phyloP scores from a whole-genome alignment of 352 stramenopile species.

The Globisporangium recalcitrans region DNA sequence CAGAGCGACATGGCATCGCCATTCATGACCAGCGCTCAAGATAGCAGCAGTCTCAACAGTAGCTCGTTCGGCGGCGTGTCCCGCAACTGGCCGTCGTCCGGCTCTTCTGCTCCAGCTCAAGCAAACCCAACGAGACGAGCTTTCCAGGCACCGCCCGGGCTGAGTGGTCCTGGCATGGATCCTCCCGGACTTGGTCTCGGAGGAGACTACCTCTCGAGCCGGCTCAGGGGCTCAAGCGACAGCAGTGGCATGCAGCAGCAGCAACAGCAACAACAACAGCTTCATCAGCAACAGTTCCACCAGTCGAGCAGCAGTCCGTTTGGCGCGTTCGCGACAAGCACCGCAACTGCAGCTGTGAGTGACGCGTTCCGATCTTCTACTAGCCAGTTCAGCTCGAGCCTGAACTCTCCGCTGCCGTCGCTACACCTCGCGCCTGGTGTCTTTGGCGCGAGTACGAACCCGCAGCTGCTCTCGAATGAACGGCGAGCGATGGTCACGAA shows the following conservation, averaged over 20 bases:
- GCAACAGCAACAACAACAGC: not conserved
- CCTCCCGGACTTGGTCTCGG: slow-evolving; percentile 4
- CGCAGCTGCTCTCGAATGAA: slow-evolving; percentile 10
- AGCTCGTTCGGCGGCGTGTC: slow-evolving; percentile 1
- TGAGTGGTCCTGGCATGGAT: slow-evolving; percentile 22
- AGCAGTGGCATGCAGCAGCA: slow-evolving; percentile 1
- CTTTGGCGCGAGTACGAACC: slow-evolving; percentile 14
- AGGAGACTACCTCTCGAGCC: slow-evolving; percentile 4
- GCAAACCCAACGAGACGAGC: slow-evolving; percentile 30
- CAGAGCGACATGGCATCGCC: slow-evolving; percentile 8
- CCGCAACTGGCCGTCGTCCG: slow-evolving; percentile 16
- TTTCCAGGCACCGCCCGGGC: slow-evolving; percentile 41
- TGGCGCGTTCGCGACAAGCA: slow-evolving; percentile 4
- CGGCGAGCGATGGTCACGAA: slow-evolving; percentile 26
- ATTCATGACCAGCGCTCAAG: slow-evolving; percentile 10
- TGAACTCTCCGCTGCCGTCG: slow-evolving; percentile 22
- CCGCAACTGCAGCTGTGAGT: slow-evolving; percentile 2
- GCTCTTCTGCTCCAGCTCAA: slow-evolving; percentile 11
- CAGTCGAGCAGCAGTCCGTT: slow-evolving; percentile 1
- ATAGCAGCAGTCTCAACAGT: not conserved
- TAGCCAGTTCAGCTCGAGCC: slow-evolving; percentile 23
- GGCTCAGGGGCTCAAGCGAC: not conserved
- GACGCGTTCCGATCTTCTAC: slow-evolving; percentile 18
- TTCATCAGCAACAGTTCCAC: not conserved
- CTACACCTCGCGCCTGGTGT: slow-evolving; percentile 23